These are phyloP conservation scores for Leccinum obscurum DNA, from an alignment of 768 basidiomycete genomes.

Conservation along the genomic window DNA sequence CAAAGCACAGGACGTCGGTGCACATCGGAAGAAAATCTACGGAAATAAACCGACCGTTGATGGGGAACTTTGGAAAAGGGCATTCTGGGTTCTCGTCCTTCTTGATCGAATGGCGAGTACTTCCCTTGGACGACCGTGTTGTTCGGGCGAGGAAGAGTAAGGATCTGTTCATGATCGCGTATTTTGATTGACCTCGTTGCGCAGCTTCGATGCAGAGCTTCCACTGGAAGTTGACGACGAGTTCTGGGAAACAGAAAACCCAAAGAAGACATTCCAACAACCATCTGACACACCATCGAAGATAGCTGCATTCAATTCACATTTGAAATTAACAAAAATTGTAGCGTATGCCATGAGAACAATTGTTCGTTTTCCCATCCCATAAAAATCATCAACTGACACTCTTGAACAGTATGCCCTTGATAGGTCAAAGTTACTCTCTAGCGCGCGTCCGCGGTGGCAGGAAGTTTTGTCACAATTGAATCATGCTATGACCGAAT, in stretches of 20 bases:
- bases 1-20: slow-evolving; percentile 75
- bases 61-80: slow-evolving; percentile 76
- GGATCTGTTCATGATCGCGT: slow-evolving; percentile 14
- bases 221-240: slow-evolving; percentile 83
- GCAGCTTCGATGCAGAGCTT: slow-evolving; percentile 81
- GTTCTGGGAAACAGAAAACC: slow-evolving; percentile 64
- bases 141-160: slow-evolving; percentile 68
- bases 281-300: slow-evolving; percentile 58
- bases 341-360: slow-evolving; percentile 68
- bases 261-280: slow-evolving; percentile 60
- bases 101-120: slow-evolving; percentile 59
- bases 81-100: slow-evolving; percentile 69
- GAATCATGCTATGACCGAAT: slow-evolving; percentile 68
- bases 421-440: slow-evolving; percentile 58
- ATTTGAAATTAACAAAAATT: slow-evolving; percentile 67
- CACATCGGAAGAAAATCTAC: slow-evolving; percentile 66
- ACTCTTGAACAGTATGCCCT: slow-evolving; percentile 56
- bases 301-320: slow-evolving; percentile 61
- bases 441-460: slow-evolving; percentile 53
- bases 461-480: slow-evolving; percentile 65
- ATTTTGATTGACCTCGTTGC: slow-evolving; percentile 11
- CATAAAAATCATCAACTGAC: slow-evolving; percentile 1
- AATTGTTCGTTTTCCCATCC: slow-evolving; percentile 46
- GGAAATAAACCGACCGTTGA: slow-evolving; percentile 46
- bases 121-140: slow-evolving; percentile 54